A percentile compares a stretch with the other conserved stretches of the same genome.
Conservation (phyloP, 345 rosid species). For the Citrus inodora region DNA sequence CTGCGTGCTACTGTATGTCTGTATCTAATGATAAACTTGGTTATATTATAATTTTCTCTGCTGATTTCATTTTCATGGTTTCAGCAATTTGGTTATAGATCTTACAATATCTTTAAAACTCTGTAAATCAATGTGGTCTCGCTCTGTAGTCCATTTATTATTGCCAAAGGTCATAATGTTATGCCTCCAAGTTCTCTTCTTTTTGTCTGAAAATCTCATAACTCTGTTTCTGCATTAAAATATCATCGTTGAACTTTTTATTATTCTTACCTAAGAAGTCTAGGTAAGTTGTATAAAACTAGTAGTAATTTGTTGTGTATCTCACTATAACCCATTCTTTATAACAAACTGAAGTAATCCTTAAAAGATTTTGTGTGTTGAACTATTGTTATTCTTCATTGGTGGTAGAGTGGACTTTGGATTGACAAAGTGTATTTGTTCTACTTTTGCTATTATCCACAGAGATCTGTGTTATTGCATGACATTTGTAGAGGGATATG, state of each 20-base stretch:
- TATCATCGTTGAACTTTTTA: neutral
- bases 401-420: neutral
- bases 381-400: neutral
- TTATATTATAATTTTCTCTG: neutral
- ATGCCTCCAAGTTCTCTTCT: neutral
- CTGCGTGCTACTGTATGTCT: neutral
- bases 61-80: neutral
- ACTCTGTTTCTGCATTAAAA: neutral
- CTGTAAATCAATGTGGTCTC: neutral
- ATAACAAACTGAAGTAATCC: neutral
- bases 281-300: neutral
- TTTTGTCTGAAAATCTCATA: neutral
- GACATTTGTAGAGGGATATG: neutral
- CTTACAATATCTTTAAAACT: neutral
- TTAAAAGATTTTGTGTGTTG: neutral
- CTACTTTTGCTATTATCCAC: neutral
- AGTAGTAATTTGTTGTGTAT: neutral
- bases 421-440: neutral
- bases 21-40: too few relatives aligned
- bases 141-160: neutral
- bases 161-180: neutral
- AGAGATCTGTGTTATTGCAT: neutral
- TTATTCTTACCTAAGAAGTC: neutral
- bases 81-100: neutral
- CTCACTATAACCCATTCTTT: neutral